Conservation (phyloP, 225 moss, liverwort and hornwort genomes). For the Antitrichia curtipendula region DNA sequence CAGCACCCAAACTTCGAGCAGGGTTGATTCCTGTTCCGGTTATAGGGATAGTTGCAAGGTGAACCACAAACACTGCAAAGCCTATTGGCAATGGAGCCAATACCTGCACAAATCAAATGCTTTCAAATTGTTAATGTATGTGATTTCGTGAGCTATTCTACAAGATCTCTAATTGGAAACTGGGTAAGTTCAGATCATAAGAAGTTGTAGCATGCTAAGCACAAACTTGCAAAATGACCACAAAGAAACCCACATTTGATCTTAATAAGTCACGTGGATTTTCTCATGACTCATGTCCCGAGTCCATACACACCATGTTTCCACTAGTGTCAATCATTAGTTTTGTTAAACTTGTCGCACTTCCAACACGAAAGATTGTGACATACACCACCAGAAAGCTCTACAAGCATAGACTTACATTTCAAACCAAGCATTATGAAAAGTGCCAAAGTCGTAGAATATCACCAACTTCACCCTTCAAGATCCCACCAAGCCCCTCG, state of each 20-base stretch:
- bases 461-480: not conserved
- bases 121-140: not conserved
- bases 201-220: too few relatives aligned
- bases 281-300: too few relatives aligned
- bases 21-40: slow-evolving; percentile 43
- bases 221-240: too few relatives aligned
- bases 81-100: slow-evolving; percentile 45
- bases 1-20: slow-evolving; percentile 26
- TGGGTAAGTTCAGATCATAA: too few relatives aligned
- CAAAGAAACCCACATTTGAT: too few relatives aligned
- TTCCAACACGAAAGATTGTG: not conserved
- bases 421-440: not conserved
- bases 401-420: not conserved
- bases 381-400: not conserved
- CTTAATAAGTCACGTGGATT: too few relatives aligned
- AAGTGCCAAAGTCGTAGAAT: not conserved
- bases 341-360: too few relatives aligned
- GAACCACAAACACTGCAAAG: slow-evolving; percentile 28
- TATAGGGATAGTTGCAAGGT: slow-evolving; percentile 33
- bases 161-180: not conserved
- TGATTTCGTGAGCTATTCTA: not conserved
- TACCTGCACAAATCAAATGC: not conserved
- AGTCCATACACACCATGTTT: too few relatives aligned
- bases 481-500: not conserved
- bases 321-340: too few relatives aligned